Conservation (phyloP, 169 alveolate species). For the Plasmodium cynomolgi region DNA sequence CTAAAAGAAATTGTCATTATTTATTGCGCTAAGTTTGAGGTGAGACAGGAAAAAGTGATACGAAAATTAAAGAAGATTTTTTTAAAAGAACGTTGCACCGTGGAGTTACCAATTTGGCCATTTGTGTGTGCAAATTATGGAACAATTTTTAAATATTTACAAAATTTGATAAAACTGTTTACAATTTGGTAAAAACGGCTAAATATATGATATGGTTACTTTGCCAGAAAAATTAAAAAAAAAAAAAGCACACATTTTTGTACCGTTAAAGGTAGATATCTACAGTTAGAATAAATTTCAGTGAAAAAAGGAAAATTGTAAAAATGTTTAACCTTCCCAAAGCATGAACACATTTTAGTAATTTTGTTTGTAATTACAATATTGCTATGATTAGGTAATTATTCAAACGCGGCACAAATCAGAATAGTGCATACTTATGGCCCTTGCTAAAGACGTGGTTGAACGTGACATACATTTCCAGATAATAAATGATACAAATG, state of each 20-base stretch:
- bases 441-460: neutral
- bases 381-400: neutral
- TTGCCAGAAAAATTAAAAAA: neutral
- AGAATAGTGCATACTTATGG: neutral
- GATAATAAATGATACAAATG: neutral
- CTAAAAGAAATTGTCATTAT: neutral
- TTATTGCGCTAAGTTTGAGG: neutral
- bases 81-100: neutral
- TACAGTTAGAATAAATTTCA: neutral
- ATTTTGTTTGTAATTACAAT: neutral
- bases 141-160: neutral
- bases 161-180: neutral
- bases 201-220: neutral
- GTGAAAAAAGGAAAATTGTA: neutral
- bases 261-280: neutral
- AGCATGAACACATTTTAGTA: neutral
- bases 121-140: neutral
- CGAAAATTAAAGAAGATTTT: neutral
- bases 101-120: neutral
- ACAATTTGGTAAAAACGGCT: neutral
- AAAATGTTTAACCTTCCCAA: neutral
- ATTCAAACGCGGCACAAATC: neutral
- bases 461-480: neutral
- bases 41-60: neutral
- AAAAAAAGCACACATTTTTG: neutral